Percentiles rank a stretch among this genome's conserved stretches.
These are phyloP conservation scores for Isabelozyma rhagii DNA, from an alignment of 805 yeast species.

Conservation along the genomic window DNA sequence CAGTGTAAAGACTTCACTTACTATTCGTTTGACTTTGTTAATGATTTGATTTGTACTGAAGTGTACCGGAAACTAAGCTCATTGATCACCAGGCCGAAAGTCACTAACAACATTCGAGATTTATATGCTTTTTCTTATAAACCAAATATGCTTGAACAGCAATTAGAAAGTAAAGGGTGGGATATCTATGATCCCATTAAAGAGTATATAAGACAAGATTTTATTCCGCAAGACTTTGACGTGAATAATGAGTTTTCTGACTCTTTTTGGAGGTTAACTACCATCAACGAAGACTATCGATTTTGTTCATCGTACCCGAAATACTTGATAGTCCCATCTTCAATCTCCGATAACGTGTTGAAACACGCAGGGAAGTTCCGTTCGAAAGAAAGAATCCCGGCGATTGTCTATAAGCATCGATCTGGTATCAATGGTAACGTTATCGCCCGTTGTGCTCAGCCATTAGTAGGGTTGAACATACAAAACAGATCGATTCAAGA, in stretches of 20 bases:
- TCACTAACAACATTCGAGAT: conserved; percentile 35
- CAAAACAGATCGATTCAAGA: conserved; percentile 89
- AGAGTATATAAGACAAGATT: conserved; percentile 79
- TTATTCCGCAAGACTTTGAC: conserved; percentile 22
- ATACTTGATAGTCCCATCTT: conserved; percentile 63
- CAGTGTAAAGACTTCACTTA: conserved; percentile 84
- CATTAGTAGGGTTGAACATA: conserved; percentile 77
- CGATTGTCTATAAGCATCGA: conserved; percentile 69
- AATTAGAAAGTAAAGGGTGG: conserved; percentile 62
- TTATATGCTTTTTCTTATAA: conserved; percentile 81
- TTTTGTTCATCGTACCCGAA: conserved; percentile 78
- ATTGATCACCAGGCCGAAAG: conserved; percentile 55
- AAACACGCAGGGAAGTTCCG: conserved; percentile 82
- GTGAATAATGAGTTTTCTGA: background rate
- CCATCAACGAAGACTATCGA: conserved; percentile 59
- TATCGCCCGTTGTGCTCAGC: conserved; percentile 89
- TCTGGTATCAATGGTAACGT: conserved; percentile 59
- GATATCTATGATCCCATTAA: conserved; percentile 51
- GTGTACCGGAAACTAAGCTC: conserved; percentile 71
- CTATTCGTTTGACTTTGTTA: conserved; percentile 69
- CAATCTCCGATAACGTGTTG: conserved; percentile 77
- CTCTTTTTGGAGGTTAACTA: conserved; percentile 66
- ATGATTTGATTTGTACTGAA: conserved; percentile 58
- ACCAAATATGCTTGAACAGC: conserved; percentile 68
- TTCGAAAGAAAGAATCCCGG: conserved; percentile 83